A percentile compares a stretch with the other conserved stretches of the same genome.
phyloP scores from a whole-genome alignment of 2,329 filamentous ascomycete species.

The Colletotrichum higginsianum region DNA sequence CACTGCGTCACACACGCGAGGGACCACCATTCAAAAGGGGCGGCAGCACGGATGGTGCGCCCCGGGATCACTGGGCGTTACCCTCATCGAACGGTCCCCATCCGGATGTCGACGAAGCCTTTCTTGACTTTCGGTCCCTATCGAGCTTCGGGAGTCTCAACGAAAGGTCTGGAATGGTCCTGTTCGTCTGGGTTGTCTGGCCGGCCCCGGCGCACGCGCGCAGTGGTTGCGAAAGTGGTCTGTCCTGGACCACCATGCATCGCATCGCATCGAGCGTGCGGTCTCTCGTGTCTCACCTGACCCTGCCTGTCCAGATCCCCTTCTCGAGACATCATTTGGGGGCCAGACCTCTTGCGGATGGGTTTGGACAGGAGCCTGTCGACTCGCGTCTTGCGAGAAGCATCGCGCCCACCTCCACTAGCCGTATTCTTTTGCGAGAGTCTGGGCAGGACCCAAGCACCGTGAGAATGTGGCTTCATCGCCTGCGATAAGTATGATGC shows the following conservation, averaged over 20 bases:
- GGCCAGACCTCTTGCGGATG: not conserved
- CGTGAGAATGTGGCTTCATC: no score
- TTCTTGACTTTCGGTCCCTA: conserved; percentile 3
- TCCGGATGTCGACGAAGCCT: not conserved
- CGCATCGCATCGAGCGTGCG: not conserved
- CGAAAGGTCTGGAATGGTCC: conserved; percentile 33
- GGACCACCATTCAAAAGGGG: not conserved
- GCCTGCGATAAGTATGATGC: no score
- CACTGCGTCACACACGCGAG: conserved; percentile 34
- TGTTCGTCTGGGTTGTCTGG: not conserved
- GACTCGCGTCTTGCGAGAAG: not conserved
- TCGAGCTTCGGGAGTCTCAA: conserved; percentile 15
- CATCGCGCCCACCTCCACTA: not conserved
- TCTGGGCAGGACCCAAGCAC: no score
- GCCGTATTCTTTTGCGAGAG: not conserved
- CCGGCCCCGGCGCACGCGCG: not conserved
- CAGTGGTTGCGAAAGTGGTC: not conserved
- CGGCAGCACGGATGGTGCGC: conserved; percentile 25
- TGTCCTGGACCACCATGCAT: not conserved
- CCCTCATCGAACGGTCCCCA: not conserved
- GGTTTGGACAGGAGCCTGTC: not conserved
- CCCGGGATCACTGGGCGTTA: conserved; percentile 10
- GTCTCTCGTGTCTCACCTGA: not conserved
- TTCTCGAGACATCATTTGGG: not conserved
- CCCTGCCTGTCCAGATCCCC: conserved; percentile 8